Base-by-base conservation (phyloP, 2,329 filamentous ascomycete genomes). In the Penicillium janthinellum region DNA sequence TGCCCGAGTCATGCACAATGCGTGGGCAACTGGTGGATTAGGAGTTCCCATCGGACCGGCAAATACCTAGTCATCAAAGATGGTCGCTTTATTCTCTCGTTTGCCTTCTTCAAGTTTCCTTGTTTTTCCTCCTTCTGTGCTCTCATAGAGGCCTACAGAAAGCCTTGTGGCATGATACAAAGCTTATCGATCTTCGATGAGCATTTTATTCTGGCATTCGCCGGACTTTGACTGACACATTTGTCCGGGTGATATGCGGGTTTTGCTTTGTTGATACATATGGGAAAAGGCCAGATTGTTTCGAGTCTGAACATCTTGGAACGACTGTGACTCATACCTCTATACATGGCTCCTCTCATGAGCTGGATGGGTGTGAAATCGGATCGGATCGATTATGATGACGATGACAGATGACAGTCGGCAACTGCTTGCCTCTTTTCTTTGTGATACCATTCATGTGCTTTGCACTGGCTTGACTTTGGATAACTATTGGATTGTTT, bases 31-130 rank as follows among this genome's bases (percentile, higher is more conserved):
- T 38, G 67, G 66, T 34, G 62, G 61, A 4, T 49, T 75, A 45
- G 70, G 71, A 5, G 70, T 73, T 50, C 64, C 72, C 42, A 68
- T 75, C 47, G 66, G 69, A 22, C 63, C 70, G 8, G 41, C 59
- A 6, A 63, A 66, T 50, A 65, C 62, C 17, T 68, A 60, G 41
- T 20, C 11, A 14, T 49, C 34, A 11, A 35, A 12, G 6, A 35
- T 8, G 28, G 17, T 7, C 28, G 3, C 22, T 41, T 20, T 7
- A 3, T 31, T 17, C 31, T 22, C 6, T 47, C 4, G 5, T 25
- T 31, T 15, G 7, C 25, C 25, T 31, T 4, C 14, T 45, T 8
- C 20, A n/a, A n/a, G 5, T 31, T 31, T 11, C 44, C n/a, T 2
- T 25, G 14, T 4, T 31, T 49, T 4, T 5, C 25, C 12, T 35